These are phyloP conservation scores for Leptographium procerum DNA, from an alignment of 2,329 filamentous ascomycete genomes.

Conservation along the genomic window DNA sequence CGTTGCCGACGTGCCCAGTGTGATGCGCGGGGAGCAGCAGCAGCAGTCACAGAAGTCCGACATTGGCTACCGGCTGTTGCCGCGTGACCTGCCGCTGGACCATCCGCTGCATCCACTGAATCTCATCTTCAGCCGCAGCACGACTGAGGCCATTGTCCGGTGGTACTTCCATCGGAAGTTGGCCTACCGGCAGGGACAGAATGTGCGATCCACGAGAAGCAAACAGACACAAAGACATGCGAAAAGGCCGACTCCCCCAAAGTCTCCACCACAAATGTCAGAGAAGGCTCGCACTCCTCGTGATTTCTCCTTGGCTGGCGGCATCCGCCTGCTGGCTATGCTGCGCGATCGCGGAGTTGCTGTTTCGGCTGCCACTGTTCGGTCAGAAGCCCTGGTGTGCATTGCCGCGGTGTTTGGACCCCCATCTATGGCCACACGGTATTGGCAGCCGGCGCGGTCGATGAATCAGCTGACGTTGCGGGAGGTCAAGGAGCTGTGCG, in stretches of 20 bases:
- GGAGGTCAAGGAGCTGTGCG: constrained; percentile 24
- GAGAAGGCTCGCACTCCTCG: background rate
- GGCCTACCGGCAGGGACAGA: constrained; percentile 10
- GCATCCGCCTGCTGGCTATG: constrained; percentile 21
- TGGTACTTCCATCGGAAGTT: constrained; percentile 32
- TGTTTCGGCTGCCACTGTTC: constrained; percentile 14
- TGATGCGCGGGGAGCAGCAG: constrained; percentile 17
- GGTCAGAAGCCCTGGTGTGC: constrained; percentile 17
- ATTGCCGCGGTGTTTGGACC: constrained; percentile 24
- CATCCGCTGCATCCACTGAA: constrained; percentile 35
- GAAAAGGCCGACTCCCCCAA: background rate
- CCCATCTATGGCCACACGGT: constrained; percentile 12
- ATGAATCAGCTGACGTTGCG: constrained; percentile 18
- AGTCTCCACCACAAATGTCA: background rate
- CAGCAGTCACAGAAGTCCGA: constrained; percentile 2
- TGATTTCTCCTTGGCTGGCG: constrained; percentile 19
- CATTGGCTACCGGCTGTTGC: constrained; percentile 22
- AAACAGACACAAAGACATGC: background rate
- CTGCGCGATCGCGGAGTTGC: constrained; percentile 21
- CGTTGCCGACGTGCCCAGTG: constrained; percentile 28
- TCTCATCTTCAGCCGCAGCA: constrained; percentile 28
- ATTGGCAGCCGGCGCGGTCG: constrained; percentile 11
- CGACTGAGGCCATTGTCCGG: constrained; percentile 9
- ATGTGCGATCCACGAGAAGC: background rate
- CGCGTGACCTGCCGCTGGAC: constrained; percentile 29